Conservation (phyloP, 2,329 filamentous ascomycete species). For the Paecilomyces sp. region DNA sequence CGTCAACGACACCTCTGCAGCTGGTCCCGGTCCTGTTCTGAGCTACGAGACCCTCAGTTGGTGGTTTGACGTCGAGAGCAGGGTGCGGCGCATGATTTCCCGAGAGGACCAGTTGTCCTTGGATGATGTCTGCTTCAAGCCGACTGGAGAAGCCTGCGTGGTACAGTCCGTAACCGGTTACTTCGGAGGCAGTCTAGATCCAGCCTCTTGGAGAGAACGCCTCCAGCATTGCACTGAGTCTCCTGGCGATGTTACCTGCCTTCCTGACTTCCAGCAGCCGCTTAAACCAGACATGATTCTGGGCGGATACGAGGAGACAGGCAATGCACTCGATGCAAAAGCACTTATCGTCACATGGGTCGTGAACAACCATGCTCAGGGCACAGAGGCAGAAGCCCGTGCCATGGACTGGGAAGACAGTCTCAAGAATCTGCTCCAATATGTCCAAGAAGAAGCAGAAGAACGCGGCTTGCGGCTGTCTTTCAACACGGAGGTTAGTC, state of each 20-base stretch:
- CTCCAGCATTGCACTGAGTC: slow-evolving; percentile 68
- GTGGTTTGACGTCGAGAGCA: slow-evolving; percentile 88
- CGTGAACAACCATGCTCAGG: slow-evolving; percentile 75
- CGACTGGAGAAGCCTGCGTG: slow-evolving; percentile 80
- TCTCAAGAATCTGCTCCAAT: slow-evolving; percentile 64
- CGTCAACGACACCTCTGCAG: slow-evolving; percentile 70
- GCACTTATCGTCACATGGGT: slow-evolving; percentile 94
- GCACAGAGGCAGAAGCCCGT: slow-evolving; percentile 58
- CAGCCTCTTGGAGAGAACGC: slow-evolving; percentile 62
- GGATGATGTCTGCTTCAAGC: slow-evolving; percentile 88
- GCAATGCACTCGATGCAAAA: slow-evolving; percentile 62
- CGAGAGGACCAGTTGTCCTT: slow-evolving; percentile 61
- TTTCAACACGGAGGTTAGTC: slow-evolving; percentile 89
- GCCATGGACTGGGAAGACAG: slow-evolving; percentile 87
- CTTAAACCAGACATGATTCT: slow-evolving; percentile 79
- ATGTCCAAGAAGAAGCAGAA: slow-evolving; percentile 72
- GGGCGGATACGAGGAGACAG: slow-evolving; percentile 63
- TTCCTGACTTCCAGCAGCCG: slow-evolving; percentile 83
- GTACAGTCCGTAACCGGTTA: slow-evolving; percentile 90
- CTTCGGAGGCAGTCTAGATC: slow-evolving; percentile 63
- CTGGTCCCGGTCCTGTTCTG: slow-evolving; percentile 66
- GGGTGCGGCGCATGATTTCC: slow-evolving; percentile 66
- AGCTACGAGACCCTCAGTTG: slow-evolving; percentile 82
- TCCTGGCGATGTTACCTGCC: slow-evolving; percentile 65
- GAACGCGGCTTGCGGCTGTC: slow-evolving; percentile 77